Base-by-base conservation (phyloP, 139 green algal species). In the Chlorella sorokiniana region DNA sequence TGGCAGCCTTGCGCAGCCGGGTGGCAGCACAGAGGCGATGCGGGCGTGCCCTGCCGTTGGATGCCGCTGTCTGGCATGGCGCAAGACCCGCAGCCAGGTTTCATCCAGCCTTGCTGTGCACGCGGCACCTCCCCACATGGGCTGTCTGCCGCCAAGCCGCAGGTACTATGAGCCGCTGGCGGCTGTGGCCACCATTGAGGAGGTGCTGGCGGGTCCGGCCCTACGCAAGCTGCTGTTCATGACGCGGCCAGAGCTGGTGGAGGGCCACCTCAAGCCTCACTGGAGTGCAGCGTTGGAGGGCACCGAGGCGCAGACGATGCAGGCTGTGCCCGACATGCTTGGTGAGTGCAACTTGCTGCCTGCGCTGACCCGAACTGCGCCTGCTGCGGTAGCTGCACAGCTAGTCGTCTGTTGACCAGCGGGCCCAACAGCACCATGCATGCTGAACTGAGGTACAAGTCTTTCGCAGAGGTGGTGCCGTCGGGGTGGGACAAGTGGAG, bases 221-320 rank as follows among this genome's bases (percentile, higher is more conserved):
- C 89, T 96, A 37, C 89, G 90, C 70, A 98, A 98, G 90, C 83
- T 98, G 81, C 87, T 98, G 33, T 96, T 98, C 82, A 96, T 98
- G 92, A 81, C 87, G 2, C 68, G 84, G 7, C 85, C 91, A 23
- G 65, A 85, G 20, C 59, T 81, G 40, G 83, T 96, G 7, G 74
- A 85, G 23, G 25, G 20, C 0, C 42, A 86, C 64, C 62, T 96
- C 7, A 81, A 86, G 74, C 93, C 93, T 4, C 76, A 95, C 76
- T 96, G 92, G 75, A 22, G 16, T 0, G 9, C 44, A n/a, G 75
- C 75, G 3, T 67, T 87, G 62, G 5, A 29, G 37, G 63, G 65
- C 23, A 64, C 18, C 23, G 73, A 51, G 1, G 93, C 93, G 27
- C 80, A 92, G 77, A 75, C 88, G 10, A 91, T 90, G 83, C 91